These are phyloP conservation scores for Suhomyces bribrorum DNA, from an alignment of 1,139 yeast species.

Conservation along the genomic window DNA sequence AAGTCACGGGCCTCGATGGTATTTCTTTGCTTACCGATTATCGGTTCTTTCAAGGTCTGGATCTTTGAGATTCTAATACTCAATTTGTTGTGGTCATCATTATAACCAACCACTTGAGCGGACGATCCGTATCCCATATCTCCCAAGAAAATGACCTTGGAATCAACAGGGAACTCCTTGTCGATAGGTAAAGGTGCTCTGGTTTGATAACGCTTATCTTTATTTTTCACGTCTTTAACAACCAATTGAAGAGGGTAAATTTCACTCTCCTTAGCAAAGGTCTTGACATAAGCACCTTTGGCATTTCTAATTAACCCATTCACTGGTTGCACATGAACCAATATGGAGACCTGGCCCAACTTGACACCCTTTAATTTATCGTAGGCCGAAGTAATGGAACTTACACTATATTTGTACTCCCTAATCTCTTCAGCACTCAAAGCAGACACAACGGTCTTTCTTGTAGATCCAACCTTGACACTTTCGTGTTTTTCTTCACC, in stretches of 20 bases:
- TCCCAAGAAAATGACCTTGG: slow-evolving; percentile 81
- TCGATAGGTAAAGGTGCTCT: slow-evolving; percentile 76
- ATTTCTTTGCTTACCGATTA: slow-evolving; percentile 61
- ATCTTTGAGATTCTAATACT: slow-evolving; percentile 55
- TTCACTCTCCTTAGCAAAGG: slow-evolving; percentile 54
- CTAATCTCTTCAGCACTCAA: slow-evolving; percentile 43
- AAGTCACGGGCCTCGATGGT: slow-evolving; percentile 55
- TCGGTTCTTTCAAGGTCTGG: slow-evolving; percentile 56
- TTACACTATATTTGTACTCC: slow-evolving; percentile 37
- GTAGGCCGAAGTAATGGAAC: slow-evolving; percentile 38
- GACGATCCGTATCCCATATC: slow-evolving; percentile 88
- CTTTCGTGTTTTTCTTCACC: slow-evolving; percentile 50
- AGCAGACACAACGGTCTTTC: slow-evolving; percentile 41
- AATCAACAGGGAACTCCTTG: slow-evolving; percentile 75
- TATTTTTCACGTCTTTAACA: slow-evolving; percentile 71
- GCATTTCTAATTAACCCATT: slow-evolving; percentile 71
- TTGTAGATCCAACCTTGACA: slow-evolving; percentile 30
- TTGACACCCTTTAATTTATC: slow-evolving; percentile 58
- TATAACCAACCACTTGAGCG: slow-evolving; percentile 68
- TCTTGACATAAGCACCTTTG: slow-evolving; percentile 78
- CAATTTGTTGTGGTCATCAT: slow-evolving; percentile 50
- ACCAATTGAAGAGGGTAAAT: slow-evolving; percentile 74
- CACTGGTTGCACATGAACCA: slow-evolving; percentile 73
- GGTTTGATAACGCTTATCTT: slow-evolving; percentile 73
- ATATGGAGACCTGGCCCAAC: slow-evolving; percentile 52